phyloP scores from a whole-genome alignment of 2,329 filamentous ascomycete species.

The Geosmithia flava region DNA sequence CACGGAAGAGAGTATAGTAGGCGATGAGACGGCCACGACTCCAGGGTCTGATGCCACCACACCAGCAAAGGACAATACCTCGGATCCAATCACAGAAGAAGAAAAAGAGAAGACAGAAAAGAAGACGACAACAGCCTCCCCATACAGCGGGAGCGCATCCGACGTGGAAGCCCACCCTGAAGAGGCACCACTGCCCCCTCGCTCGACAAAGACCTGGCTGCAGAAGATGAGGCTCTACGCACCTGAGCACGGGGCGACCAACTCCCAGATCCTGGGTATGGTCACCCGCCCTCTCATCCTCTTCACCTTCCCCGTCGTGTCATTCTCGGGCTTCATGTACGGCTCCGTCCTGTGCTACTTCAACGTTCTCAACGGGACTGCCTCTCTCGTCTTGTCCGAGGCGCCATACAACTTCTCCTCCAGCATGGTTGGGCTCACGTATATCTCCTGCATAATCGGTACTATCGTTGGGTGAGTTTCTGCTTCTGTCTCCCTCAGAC shows the following conservation, averaged over 20 bases:
- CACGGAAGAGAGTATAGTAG: background rate
- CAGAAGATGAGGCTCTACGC: background rate
- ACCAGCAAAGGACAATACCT: too few species aligned
- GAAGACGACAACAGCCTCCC: background rate
- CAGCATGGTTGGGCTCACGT: conserved; percentile 3
- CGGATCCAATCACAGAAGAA: too few species aligned
- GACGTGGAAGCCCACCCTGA: background rate
- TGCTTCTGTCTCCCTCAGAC: too few species aligned
- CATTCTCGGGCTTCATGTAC: conserved; percentile 28
- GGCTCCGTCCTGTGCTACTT: conserved; percentile 22
- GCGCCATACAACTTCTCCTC: conserved; percentile 17
- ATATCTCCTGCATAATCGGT: conserved; percentile 1
- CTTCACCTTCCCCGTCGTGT: conserved; percentile 27
- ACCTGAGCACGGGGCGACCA: background rate
- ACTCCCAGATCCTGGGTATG: conserved; percentile 1
- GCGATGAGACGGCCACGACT: too few species aligned
- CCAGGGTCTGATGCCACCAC: too few species aligned
- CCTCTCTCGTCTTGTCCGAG: conserved; percentile 16
- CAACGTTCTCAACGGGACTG: background rate
- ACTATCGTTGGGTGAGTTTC: background rate
- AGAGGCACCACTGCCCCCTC: too few species aligned
- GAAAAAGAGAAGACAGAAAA: background rate
- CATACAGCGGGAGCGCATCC: background rate
- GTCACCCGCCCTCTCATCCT: conserved; percentile 26
- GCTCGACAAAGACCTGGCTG: background rate